Percentiles rank a stretch among this genome's conserved stretches.
These are phyloP conservation scores for Cylindrotheca fusiformis DNA, from an alignment of 108 stramenopile species.

Conservation along the genomic window DNA sequence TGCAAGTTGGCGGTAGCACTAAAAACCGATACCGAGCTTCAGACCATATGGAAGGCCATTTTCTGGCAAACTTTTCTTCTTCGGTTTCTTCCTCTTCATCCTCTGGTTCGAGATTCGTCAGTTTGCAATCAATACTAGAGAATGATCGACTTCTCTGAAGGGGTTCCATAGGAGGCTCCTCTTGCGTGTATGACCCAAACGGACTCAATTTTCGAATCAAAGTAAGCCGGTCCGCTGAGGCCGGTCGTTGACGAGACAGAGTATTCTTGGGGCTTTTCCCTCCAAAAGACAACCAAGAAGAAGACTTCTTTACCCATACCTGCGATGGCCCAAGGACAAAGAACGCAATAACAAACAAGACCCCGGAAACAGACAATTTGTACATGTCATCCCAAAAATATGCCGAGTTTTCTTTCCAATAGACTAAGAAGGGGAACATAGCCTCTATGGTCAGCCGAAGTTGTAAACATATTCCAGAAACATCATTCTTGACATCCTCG, in stretches of 20 bases:
- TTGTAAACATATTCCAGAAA: slow-evolving; percentile 11
- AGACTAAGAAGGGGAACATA: slow-evolving; percentile 32
- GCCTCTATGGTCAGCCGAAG: slow-evolving; percentile 9
- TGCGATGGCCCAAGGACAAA: slow-evolving; percentile 29
- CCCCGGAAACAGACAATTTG: slow-evolving; percentile 10
- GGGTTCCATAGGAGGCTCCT: neutral
- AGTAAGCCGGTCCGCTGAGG: neutral
- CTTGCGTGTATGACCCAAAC: neutral
- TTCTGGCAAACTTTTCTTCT: slow-evolving; percentile 66
- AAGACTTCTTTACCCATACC: neutral
- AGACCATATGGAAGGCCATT: slow-evolving; percentile 52
- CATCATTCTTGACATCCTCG: slow-evolving; percentile 35
- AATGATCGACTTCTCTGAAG: slow-evolving; percentile 27
- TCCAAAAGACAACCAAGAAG: neutral
- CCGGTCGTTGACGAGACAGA: neutral
- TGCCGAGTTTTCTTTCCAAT: slow-evolving; percentile 26
- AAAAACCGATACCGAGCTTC: slow-evolving; percentile 45
- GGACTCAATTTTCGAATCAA: neutral
- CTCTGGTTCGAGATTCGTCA: slow-evolving; percentile 5
- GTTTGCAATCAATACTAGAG: slow-evolving; percentile 17
- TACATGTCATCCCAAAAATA: slow-evolving; percentile 29
- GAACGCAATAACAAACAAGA: slow-evolving; percentile 30
- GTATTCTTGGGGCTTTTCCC: neutral
- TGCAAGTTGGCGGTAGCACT: slow-evolving; percentile 72
- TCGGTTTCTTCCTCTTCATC: slow-evolving; percentile 50